Base-by-base conservation (phyloP, 1,139 yeast genomes). In the Schwanniomyces etchellsii region DNA sequence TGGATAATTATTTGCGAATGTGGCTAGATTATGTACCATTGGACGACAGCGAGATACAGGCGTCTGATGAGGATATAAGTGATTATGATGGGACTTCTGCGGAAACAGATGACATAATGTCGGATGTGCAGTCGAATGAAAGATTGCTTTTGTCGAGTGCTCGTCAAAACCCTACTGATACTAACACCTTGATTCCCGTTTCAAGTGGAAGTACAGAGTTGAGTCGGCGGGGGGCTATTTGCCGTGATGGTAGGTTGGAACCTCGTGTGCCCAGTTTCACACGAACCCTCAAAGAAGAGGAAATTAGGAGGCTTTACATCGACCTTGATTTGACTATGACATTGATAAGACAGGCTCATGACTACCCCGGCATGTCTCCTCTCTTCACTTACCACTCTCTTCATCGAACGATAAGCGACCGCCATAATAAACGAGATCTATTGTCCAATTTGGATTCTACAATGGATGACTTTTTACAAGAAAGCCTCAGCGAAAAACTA, bases 71-170 rank as follows among this genome's bases (percentile, higher is more conserved):
- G n/a, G n/a, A n/a, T n/a, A n/a, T n/a, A n/a, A n/a, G n/a, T n/a
- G 21, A 18, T 18, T 18, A 18, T 18, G 35, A 32, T 14, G 31
- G 21, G 20, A 20, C 29, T 24, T 24, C 30, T 26, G 33, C 29
- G 30, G 50, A 39, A 11, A 31, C 35, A 14, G 36, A 31, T 10
- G 32, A 33, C 13, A 32, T 44, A 23, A 35, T 45, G 6, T 39
- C 43, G 3, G 48, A 44, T 16, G 34, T 44, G 16, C 45, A 39
- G 25, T 34, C 50, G 5, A 44, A 42, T 27, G 60, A 55, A 32
- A 36, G 52, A 20, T 40, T 55, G n/a, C 40, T 57, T 4, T 43
- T 57, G 3, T 45, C 58, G 3, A 47, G 57, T 7, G 61, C 60
- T 3, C 42, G 60, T n/a, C 55, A 53, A 26, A 52, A 52, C 27